Percentiles rank a stretch among this genome's conserved stretches.
These are phyloP conservation scores for Parachaetomium inaequale DNA, from an alignment of 495 filamentous ascomycete genomes.

Conservation along the genomic window DNA sequence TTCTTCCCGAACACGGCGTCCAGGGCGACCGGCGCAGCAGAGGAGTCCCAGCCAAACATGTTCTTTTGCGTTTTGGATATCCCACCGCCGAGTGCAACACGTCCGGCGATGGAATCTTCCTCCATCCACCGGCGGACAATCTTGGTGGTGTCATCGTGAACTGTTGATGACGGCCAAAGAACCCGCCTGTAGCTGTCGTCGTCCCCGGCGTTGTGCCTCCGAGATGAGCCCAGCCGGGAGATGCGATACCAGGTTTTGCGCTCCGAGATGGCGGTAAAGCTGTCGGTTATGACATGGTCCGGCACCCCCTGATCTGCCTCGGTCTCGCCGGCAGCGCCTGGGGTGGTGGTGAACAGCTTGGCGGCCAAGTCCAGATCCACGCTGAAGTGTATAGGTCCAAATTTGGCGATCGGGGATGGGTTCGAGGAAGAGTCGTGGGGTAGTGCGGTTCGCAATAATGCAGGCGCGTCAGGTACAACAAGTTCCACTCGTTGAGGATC, in stretches of 20 bases:
- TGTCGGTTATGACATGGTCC: slow-evolving; percentile 44
- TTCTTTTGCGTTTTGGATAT: slow-evolving; percentile 42
- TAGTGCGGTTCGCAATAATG: background rate
- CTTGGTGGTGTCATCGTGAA: slow-evolving; percentile 50
- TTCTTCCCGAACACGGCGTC: slow-evolving; percentile 44
- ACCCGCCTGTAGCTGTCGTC: slow-evolving; percentile 57
- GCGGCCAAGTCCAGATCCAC: slow-evolving; percentile 42
- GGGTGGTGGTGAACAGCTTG: slow-evolving; percentile 40
- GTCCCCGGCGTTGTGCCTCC: slow-evolving; percentile 52
- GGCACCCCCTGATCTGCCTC: slow-evolving; percentile 23
- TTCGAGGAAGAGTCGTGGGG: background rate
- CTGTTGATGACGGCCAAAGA: slow-evolving; percentile 50
- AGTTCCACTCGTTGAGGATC: background rate
- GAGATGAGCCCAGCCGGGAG: slow-evolving; percentile 53
- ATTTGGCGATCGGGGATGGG: slow-evolving; percentile 22
- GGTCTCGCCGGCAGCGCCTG: background rate
- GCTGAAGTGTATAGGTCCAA: slow-evolving; percentile 35
- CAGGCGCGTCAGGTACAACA: background rate
- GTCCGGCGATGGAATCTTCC: slow-evolving; percentile 53
- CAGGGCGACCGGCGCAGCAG: slow-evolving; percentile 44
- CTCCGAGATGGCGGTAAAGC: slow-evolving; percentile 49
- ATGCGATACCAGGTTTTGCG: slow-evolving; percentile 63
- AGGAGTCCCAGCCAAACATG: slow-evolving; percentile 54
- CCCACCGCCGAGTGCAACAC: slow-evolving; percentile 44
- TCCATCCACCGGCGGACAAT: slow-evolving; percentile 59